These are phyloP conservation scores for Stephania japonica DNA, from an alignment of 164 flowering plant species.

Conservation along the genomic window DNA sequence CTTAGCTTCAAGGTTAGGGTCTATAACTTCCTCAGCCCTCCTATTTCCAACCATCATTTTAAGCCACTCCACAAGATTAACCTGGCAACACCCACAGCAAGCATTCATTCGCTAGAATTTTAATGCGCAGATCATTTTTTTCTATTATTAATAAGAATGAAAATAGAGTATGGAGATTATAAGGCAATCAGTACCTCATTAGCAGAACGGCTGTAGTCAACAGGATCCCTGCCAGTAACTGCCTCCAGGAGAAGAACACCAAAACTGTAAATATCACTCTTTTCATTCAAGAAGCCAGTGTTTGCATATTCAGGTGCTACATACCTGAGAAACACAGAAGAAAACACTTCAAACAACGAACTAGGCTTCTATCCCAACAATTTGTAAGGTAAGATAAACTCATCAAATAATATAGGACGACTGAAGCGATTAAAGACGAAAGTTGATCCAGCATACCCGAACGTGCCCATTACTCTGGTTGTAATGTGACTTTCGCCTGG, in stretches of 20 bases:
- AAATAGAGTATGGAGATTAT: not conserved
- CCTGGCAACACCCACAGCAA: slow-evolving; percentile 28
- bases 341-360: slow-evolving; percentile 1
- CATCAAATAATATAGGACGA: not conserved
- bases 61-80: slow-evolving; percentile 78
- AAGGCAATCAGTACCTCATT: slow-evolving; percentile 41
- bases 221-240: slow-evolving; percentile 71
- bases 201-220: slow-evolving; percentile 60
- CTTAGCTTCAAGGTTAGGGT: slow-evolving; percentile 48
- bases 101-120: not conserved
- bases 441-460: slow-evolving; percentile 41
- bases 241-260: slow-evolving; percentile 73
- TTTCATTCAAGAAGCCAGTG: slow-evolving; percentile 67
- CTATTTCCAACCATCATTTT: slow-evolving; percentile 72
- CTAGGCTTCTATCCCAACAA: not conserved
- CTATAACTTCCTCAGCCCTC: slow-evolving; percentile 71
- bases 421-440: not conserved
- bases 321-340: slow-evolving; percentile 36
- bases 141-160: not conserved
- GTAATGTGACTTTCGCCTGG: slow-evolving; percentile 76
- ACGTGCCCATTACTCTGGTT: slow-evolving; percentile 81
- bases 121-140: not conserved
- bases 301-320: slow-evolving; percentile 87
- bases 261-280: slow-evolving; percentile 73
- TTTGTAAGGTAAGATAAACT: not conserved